These are phyloP conservation scores for Nicotiana sylvestris DNA, from an alignment of 257 asterid species.

Conservation along the genomic window DNA sequence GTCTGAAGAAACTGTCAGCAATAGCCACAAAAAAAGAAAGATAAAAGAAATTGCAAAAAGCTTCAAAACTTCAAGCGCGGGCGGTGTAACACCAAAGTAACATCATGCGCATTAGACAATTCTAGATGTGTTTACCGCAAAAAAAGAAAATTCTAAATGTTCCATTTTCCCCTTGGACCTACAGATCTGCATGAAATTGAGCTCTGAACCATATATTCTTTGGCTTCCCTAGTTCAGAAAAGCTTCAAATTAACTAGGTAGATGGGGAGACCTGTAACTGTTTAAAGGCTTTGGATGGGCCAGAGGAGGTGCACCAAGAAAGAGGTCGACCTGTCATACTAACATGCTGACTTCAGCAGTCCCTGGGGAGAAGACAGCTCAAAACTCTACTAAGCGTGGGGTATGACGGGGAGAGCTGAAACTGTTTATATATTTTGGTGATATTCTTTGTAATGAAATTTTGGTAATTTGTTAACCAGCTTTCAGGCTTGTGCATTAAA, in stretches of 20 bases:
- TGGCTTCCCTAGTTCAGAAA: too few species aligned
- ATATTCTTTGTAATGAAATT: not conserved
- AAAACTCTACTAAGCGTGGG: not conserved
- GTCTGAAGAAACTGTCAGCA: not conserved
- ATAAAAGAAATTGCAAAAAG: not conserved
- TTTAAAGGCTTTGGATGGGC: too few species aligned
- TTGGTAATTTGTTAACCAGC: not conserved
- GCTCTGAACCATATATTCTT: not conserved
- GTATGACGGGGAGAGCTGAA: too few species aligned
- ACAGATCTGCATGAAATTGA: not conserved
- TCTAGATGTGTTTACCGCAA: not conserved
- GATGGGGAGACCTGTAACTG: too few species aligned
- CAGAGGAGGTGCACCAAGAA: too few species aligned
- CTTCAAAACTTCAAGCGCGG: not conserved
- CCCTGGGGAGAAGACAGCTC: not conserved
- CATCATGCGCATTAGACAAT: not conserved
- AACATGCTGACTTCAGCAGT: not conserved
- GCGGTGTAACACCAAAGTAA: not conserved
- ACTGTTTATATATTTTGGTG: not conserved
- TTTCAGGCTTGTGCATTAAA: not conserved
- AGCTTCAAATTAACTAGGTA: too few species aligned
- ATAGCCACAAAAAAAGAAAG: not conserved
- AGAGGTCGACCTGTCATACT: not conserved
- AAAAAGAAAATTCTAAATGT: not conserved
- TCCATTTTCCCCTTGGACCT: not conserved